Conservation (phyloP, 1,284 basidiomycete genomes). For the Ceratobasidium theobromae region DNA sequence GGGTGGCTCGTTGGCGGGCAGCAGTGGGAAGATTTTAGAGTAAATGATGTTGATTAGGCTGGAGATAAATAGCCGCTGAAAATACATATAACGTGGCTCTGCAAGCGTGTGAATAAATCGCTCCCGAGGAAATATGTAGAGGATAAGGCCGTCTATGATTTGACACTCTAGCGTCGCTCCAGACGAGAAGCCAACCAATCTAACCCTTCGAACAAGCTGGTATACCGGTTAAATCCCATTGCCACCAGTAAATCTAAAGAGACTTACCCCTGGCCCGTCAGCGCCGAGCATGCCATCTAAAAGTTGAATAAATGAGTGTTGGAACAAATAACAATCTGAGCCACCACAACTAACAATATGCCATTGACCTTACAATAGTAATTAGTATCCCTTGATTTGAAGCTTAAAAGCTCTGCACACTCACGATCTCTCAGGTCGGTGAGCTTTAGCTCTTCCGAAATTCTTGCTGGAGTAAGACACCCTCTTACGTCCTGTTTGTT, state of each 20-base stretch:
- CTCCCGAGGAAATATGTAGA: not conserved
- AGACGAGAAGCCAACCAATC: slow-evolving; percentile 33
- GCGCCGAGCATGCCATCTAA: slow-evolving; percentile 33
- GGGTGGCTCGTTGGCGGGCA: slow-evolving; percentile 63
- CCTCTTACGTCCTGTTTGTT: slow-evolving; percentile 62
- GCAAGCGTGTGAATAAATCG: not conserved
- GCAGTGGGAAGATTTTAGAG: slow-evolving; percentile 55
- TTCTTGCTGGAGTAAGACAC: slow-evolving; percentile 32
- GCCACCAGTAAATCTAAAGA: too few relatives aligned
- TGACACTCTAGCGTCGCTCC: slow-evolving; percentile 19
- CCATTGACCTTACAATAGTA: slow-evolving; percentile 29
- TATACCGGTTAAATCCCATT: not conserved
- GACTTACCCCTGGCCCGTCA: slow-evolving; percentile 33
- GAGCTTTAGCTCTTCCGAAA: slow-evolving; percentile 32
- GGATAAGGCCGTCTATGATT: not conserved
- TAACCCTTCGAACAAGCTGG: slow-evolving; percentile 32
- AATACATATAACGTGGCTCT: slow-evolving; percentile 7
- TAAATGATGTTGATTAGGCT: slow-evolving; percentile 8
- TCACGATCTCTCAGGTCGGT: slow-evolving; percentile 34
- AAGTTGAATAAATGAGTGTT: not conserved
- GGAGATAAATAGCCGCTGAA: slow-evolving; percentile 5
- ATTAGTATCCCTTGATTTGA: not conserved
- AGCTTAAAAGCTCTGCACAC: not conserved
- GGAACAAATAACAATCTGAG: not conserved
- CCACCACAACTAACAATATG: slow-evolving; percentile 31